phyloP scores from a whole-genome alignment of 176 grass and related monocot genomes.

The Hyparrhenia diplandra region DNA sequence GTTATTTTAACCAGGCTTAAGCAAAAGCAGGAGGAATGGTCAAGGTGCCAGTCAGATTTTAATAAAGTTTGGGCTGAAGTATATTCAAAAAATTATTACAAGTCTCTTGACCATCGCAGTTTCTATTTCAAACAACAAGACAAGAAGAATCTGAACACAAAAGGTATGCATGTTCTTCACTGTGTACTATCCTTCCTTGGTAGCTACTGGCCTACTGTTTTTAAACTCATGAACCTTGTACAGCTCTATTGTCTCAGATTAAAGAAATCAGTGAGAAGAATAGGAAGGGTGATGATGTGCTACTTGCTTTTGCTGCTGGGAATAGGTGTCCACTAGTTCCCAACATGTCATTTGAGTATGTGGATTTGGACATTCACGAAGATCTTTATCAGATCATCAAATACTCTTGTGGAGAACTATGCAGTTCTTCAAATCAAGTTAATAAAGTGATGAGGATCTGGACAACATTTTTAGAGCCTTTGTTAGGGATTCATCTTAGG shows the following conservation, averaged over 20 bases:
- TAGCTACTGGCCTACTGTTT: constrained; percentile 23
- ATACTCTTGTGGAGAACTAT: constrained; percentile 95
- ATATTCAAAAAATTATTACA: constrained; percentile 94
- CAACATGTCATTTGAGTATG: constrained; percentile 82
- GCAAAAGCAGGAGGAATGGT: constrained; percentile 96
- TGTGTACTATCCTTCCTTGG: constrained; percentile 8
- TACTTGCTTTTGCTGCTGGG: constrained; percentile 79
- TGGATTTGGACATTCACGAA: constrained; percentile 71
- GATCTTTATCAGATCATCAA: constrained; percentile 91
- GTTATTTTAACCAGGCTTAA: constrained; percentile 79
- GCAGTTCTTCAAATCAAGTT: constrained; percentile 73
- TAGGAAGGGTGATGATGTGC: constrained; percentile 85
- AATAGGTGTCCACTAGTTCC: constrained; percentile 78
- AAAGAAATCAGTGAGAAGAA: constrained; percentile 99
- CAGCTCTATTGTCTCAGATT: constrained; percentile 91
- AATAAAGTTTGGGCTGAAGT: constrained; percentile 98
- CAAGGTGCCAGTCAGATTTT: constrained; percentile 82
- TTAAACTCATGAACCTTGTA: constrained; percentile 28
- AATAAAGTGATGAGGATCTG: constrained; percentile 92
- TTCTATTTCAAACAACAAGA: constrained; percentile 99
- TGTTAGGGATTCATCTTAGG: constrained; percentile 63
- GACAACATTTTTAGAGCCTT: constrained; percentile 81
- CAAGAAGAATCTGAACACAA: constrained; percentile 82
- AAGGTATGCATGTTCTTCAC: constrained; percentile 53
- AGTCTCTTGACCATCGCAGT: constrained; percentile 96